Evolutionary conservation across 2,329 filamentous ascomycete genomes (phyloP).

Genomic region (Cladophialophora immunda): DNA sequence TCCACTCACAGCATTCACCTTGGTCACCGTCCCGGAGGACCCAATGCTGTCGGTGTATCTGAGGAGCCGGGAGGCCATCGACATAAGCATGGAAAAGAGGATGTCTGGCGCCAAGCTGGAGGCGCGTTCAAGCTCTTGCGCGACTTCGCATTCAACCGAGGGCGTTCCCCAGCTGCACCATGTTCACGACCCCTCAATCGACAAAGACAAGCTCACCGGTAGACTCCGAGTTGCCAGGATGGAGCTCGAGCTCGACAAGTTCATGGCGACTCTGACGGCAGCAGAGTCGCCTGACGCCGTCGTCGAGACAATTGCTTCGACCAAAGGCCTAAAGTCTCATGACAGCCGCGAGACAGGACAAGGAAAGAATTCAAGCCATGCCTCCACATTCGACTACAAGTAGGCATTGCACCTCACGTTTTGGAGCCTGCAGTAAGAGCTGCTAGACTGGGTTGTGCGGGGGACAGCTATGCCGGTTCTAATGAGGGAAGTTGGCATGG

Average conservation of each 20-base stretch:
- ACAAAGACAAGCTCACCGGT: not conserved
- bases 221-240: not conserved
- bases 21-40: constrained; percentile 29
- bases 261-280: constrained; percentile 27
- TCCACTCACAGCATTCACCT: constrained; percentile 29
- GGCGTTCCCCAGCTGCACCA: not conserved
- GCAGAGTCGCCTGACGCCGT: constrained; percentile 18
- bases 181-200: not conserved
- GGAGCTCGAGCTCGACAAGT: constrained; percentile 28
- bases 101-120: not conserved
- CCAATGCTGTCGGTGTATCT: constrained; percentile 31
- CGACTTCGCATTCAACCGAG: not conserved
- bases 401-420: not conserved
- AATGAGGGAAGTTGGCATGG: no score
- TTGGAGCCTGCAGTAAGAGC: not conserved
- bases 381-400: no score
- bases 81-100: constrained; percentile 24
- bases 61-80: constrained; percentile 19
- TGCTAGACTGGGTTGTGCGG: not conserved
- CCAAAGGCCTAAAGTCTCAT: not conserved
- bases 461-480: not conserved
- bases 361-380: not conserved
- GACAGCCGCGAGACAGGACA: not conserved
- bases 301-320: constrained; percentile 24
- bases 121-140: not conserved